Percentiles rank a stretch among this genome's conserved stretches.
phyloP scores from a whole-genome alignment of 2,329 filamentous ascomycete species.

The Cladosporium sp. region DNA sequence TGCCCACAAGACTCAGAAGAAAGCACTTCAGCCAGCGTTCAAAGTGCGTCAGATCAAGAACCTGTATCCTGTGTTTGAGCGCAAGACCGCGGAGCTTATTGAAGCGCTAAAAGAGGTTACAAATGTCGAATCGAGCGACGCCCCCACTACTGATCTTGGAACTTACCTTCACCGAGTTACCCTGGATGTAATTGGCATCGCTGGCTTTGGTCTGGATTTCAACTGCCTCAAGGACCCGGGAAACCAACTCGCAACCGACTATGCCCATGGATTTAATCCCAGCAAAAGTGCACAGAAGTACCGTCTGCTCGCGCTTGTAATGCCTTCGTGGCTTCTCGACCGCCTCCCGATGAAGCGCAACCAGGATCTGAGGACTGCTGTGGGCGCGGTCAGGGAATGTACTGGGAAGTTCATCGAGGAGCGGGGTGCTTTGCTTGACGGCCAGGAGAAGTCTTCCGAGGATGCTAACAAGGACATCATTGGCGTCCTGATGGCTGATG shows the following conservation, averaged over 20 bases:
- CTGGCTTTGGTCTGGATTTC: conserved; percentile 56
- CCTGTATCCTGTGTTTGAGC: conserved; percentile 79
- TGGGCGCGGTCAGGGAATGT: not conserved
- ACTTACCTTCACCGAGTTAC: conserved; percentile 48
- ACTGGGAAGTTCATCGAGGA: conserved; percentile 14
- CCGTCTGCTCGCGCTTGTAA: conserved; percentile 6
- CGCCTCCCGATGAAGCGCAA: conserved; percentile 47
- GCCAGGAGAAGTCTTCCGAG: conserved; percentile 32
- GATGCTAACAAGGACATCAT: conserved; percentile 37
- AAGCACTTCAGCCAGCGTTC: conserved; percentile 76
- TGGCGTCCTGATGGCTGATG: conserved; percentile 46
- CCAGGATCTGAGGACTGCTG: conserved; percentile 8
- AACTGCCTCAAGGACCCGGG: conserved; percentile 42
- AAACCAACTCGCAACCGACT: conserved; percentile 42
- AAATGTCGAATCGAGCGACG: conserved; percentile 39
- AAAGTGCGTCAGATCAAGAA: conserved; percentile 81
- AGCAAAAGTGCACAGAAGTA: not conserved
- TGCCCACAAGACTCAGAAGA: conserved; percentile 53
- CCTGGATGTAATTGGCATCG: conserved; percentile 54
- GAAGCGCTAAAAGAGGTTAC: conserved; percentile 6
- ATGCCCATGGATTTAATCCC: conserved; percentile 31
- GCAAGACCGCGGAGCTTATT: conserved; percentile 43
- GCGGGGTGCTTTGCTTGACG: conserved; percentile 33
- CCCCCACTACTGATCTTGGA: conserved; percentile 34
- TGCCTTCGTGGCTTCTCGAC: conserved; percentile 30